Evolutionary conservation across 2,329 filamentous ascomycete species (phyloP).

Genomic region (Rutstroemia sp.): DNA sequence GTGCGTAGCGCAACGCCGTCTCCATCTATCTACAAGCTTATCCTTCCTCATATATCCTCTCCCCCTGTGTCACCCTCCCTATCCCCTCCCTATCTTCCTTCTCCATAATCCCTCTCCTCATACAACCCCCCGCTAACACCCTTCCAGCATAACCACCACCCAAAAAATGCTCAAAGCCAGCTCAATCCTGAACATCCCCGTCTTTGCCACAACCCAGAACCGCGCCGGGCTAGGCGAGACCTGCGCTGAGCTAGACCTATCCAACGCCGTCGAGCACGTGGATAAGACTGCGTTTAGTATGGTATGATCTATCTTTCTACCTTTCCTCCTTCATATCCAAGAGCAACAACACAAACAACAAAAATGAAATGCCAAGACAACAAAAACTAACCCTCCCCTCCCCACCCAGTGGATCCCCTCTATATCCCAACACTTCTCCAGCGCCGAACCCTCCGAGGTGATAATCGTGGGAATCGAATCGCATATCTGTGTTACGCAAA

Average conservation of each 20-base stretch:
- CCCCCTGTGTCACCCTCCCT: background rate
- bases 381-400: too few relatives aligned
- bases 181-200: conserved; percentile 62
- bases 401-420: conserved; percentile 57
- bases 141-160: conserved; percentile 53
- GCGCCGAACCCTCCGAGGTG: conserved; percentile 43
- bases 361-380: too few relatives aligned
- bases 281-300: conserved; percentile 94
- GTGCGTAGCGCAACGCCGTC: too few relatives aligned
- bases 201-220: conserved; percentile 83
- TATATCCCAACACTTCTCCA: conserved; percentile 39
- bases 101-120: background rate
- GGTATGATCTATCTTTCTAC: conserved; percentile 29
- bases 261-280: conserved; percentile 45
- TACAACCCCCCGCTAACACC: conserved; percentile 6
- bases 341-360: too few relatives aligned
- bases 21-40: background rate
- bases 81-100: too few relatives aligned
- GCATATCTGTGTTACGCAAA: conserved; percentile 94
- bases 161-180: conserved; percentile 62
- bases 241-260: conserved; percentile 60
- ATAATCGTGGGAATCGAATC: conserved; percentile 86
- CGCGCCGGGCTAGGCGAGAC: conserved; percentile 70
- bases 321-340: background rate
- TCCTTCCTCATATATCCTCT: background rate